phyloP scores from a whole-genome alignment of 106 monocot species.

The Gastrodia elata region DNA sequence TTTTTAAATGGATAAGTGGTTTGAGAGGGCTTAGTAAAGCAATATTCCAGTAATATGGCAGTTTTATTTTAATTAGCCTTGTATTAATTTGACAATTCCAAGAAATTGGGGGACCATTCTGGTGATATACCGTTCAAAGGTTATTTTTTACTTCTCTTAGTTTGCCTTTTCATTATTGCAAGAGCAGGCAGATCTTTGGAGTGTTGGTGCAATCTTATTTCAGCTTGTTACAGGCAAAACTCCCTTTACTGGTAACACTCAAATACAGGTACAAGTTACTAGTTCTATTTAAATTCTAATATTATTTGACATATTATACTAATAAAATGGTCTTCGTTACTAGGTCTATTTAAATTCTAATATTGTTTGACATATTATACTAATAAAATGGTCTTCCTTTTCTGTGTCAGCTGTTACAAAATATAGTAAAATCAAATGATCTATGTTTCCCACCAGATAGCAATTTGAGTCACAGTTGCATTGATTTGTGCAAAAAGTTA shows the following conservation, averaged over 20 bases:
- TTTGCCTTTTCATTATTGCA: background rate
- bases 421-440: slow-evolving; percentile 69
- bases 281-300: slow-evolving; percentile 1
- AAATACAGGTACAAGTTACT: slow-evolving; percentile 62
- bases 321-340: no score
- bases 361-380: background rate
- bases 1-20: no score
- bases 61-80: no score
- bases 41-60: no score
- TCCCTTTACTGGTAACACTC: slow-evolving; percentile 77
- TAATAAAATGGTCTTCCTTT: slow-evolving; percentile 10
- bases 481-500: slow-evolving; percentile 88
- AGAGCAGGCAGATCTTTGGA: slow-evolving; percentile 90
- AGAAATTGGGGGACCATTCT: no score
- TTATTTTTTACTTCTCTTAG: slow-evolving; percentile 1
- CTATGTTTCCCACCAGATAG: slow-evolving; percentile 51
- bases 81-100: no score
- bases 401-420: slow-evolving; percentile 66
- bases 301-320: background rate
- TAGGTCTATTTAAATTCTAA: slow-evolving; percentile 1
- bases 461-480: slow-evolving; percentile 59
- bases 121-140: no score
- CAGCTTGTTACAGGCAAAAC: slow-evolving; percentile 77
- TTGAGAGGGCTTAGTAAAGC: no score
- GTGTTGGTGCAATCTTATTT: slow-evolving; percentile 68